These are phyloP conservation scores for Peterozyma toletana DNA, from an alignment of 805 yeast genomes.

Conservation along the genomic window DNA sequence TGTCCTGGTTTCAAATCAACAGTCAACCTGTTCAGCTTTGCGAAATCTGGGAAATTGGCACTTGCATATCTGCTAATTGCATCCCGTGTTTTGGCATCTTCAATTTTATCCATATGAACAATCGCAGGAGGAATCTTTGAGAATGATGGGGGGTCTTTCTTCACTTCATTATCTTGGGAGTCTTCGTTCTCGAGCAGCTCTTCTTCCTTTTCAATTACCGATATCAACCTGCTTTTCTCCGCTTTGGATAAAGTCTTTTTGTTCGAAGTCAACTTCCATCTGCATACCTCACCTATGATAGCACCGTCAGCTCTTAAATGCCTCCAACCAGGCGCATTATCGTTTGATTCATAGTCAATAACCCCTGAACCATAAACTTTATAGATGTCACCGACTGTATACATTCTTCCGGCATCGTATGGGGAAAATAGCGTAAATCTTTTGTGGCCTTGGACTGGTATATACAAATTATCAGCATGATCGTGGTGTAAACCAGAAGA, in stretches of 20 bases:
- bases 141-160: slow-evolving; percentile 62
- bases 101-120: slow-evolving; percentile 50
- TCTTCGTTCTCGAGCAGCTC: slow-evolving; percentile 10
- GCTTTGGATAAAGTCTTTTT: slow-evolving; percentile 12
- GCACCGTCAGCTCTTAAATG: slow-evolving; percentile 58
- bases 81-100: slow-evolving; percentile 17
- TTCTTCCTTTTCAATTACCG: slow-evolving; percentile 22
- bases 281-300: slow-evolving; percentile 38
- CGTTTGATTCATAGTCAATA: slow-evolving; percentile 52
- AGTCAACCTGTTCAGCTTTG: slow-evolving; percentile 28
- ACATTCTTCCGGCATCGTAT: slow-evolving; percentile 46
- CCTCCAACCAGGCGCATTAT: slow-evolving; percentile 57
- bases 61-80: slow-evolving; percentile 28
- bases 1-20: slow-evolving; percentile 55
- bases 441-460: slow-evolving; percentile 52
- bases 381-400: slow-evolving; percentile 58
- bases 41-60: slow-evolving; percentile 41
- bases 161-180: slow-evolving; percentile 10
- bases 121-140: slow-evolving; percentile 56
- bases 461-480: slow-evolving; percentile 70
- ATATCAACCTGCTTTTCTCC: slow-evolving; percentile 16
- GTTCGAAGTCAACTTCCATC: slow-evolving; percentile 27
- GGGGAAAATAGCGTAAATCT: slow-evolving; percentile 66
- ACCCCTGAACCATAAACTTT: slow-evolving; percentile 53
- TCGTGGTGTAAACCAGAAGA: slow-evolving; percentile 78